Evolutionary conservation across 2,329 filamentous ascomycete species (phyloP), one percentile per base, ranked within the genome.

Genomic region (Hypoxylon sp.): DNA sequence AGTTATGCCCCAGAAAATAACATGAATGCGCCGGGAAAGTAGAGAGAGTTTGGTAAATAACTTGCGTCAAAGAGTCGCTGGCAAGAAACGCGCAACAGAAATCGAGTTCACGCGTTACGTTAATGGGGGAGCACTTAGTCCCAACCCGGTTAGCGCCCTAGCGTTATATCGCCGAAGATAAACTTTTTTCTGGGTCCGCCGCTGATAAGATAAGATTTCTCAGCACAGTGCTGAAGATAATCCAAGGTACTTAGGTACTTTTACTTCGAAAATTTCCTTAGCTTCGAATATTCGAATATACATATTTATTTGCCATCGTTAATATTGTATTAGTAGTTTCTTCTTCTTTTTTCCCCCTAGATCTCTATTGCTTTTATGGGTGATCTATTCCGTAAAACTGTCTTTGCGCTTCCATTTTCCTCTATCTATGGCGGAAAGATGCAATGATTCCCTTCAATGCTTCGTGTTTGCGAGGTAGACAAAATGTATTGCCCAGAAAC

Each of bases 371-470:
- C 17, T 46, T 42, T 29, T 3, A 48, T 68, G 32, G 55, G 6
- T 27, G 39, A 48, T 62, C 21, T 60, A 19, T 37, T 61, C 37
- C 27, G 17, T 6, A 24, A 60, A 47, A 54, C 48, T 50, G 15
- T 42, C 31, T 60, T 47, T 35, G 31, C 55, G 50, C 50, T 58
- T 44, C 39, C 58, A 19, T 44, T 58, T 21, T 32, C 65, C 17
- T 48, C 55, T 44, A 50, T 29, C 46, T 44, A 42, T 31, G 11
- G 48, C 60, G 37, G 51, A 46, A 71, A 64, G 17, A 73, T 78
- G 73, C 72, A 37, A 79, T 79, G 77, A 77, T 73, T 72, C 67
- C 72, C 55, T 70, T 74, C 39, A 72, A 46, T 57, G 67, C 72
- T 67, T 71, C 71, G 24, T 72, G 72, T 75, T 74, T 76, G 72